These are phyloP conservation scores for Monoraphidium neglectum DNA, from an alignment of 139 green algal genomes.

Conservation along the genomic window DNA sequence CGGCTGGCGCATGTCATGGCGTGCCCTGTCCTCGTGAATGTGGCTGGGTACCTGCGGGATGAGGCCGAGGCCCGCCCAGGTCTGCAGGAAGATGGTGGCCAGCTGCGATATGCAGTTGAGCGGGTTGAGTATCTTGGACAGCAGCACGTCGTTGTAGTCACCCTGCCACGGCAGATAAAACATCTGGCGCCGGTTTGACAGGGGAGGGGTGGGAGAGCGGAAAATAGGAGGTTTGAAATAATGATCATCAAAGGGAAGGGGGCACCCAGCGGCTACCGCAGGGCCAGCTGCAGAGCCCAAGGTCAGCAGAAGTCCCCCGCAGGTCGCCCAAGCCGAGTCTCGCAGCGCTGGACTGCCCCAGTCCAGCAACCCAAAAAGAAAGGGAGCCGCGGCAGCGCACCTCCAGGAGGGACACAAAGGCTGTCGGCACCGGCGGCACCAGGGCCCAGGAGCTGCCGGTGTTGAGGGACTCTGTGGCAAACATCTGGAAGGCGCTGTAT, in stretches of 20 bases:
- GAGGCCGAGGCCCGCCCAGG: constrained; percentile 17
- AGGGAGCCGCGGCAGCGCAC: too few relatives aligned
- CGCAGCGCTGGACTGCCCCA: too few relatives aligned
- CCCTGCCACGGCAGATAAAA: constrained; percentile 8
- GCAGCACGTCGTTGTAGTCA: constrained; percentile 1
- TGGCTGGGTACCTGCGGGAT: neutral
- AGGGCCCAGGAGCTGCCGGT: neutral
- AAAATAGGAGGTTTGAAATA: too few relatives aligned
- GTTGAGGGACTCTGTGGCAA: neutral
- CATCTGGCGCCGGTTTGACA: neutral
- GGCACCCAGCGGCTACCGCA: too few relatives aligned
- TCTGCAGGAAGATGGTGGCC: constrained; percentile 4
- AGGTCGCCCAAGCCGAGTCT: neutral
- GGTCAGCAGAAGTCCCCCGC: neutral
- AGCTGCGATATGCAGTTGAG: constrained; percentile 6
- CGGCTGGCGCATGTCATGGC: too few relatives aligned
- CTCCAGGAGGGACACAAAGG: constrained; percentile 7
- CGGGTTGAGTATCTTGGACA: neutral
- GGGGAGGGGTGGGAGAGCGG: neutral
- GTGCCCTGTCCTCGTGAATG: too few relatives aligned
- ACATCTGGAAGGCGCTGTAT: constrained; percentile 25
- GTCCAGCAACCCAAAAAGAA: too few relatives aligned
- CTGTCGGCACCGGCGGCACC: neutral
- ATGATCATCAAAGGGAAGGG: too few relatives aligned
- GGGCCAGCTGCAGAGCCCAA: neutral